Evolutionary conservation across 768 basidiomycete species (phyloP).

Genomic region (Serendipita indica): DNA sequence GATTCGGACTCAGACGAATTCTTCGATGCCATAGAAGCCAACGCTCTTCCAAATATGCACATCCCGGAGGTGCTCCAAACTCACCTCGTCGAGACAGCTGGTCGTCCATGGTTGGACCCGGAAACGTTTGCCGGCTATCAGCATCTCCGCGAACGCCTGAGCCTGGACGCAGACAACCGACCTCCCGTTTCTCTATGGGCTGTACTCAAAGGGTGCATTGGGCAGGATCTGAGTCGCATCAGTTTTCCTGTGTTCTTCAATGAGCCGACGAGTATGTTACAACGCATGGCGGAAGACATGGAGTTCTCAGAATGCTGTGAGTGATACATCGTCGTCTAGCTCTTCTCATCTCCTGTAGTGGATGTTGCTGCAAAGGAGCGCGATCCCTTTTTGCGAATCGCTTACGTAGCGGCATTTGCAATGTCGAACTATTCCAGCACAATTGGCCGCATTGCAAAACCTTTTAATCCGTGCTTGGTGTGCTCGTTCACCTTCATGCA

Average conservation of each 20-base stretch:
- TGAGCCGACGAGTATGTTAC: slow-evolving; percentile 81
- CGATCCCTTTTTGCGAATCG: slow-evolving; percentile 70
- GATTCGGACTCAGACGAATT: slow-evolving; percentile 63
- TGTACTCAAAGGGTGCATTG: slow-evolving; percentile 87
- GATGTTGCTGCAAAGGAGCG: slow-evolving; percentile 66
- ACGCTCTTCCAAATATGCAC: slow-evolving; percentile 59
- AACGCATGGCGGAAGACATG: slow-evolving; percentile 98
- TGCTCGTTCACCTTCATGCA: slow-evolving; percentile 18
- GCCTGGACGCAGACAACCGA: slow-evolving; percentile 56
- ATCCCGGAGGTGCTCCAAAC: slow-evolving; percentile 49
- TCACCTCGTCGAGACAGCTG: slow-evolving; percentile 23
- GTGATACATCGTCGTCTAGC: slow-evolving; percentile 22
- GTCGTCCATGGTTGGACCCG: slow-evolving; percentile 25
- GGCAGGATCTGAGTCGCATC: slow-evolving; percentile 93
- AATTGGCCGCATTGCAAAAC: slow-evolving; percentile 91
- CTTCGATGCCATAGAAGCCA: slow-evolving; percentile 88
- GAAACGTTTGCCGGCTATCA: slow-evolving; percentile 53
- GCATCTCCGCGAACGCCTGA: slow-evolving; percentile 42
- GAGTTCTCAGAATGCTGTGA: slow-evolving; percentile 85
- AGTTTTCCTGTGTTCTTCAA: slow-evolving; percentile 90
- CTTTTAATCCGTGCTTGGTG: slow-evolving; percentile 87
- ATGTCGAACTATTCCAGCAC: slow-evolving; percentile 98
- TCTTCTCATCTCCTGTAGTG: slow-evolving; percentile 30
- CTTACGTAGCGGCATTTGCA: slow-evolving; percentile 89
- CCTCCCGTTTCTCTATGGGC: slow-evolving; percentile 88